Conservation (phyloP, 1,284 basidiomycete genomes). For the Cyathus pygmaeus region DNA sequence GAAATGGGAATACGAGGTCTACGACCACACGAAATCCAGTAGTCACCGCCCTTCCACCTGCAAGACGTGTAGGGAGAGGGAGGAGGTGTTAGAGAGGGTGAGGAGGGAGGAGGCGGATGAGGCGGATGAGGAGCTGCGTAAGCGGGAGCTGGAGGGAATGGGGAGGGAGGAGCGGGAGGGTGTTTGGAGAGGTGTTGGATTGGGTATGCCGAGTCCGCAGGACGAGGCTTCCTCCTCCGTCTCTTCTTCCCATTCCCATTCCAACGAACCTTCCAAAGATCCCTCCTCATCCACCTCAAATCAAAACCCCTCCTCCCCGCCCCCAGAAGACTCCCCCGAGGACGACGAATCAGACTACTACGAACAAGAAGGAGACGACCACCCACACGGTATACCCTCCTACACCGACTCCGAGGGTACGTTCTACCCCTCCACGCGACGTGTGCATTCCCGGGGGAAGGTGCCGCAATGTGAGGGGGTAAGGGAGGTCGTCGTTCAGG, state of each 20-base stretch:
- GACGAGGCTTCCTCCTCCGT: too few relatives aligned
- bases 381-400: slow-evolving; percentile 8
- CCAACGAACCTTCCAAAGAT: too few relatives aligned
- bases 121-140: slow-evolving; percentile 7
- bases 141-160: slow-evolving; percentile 8
- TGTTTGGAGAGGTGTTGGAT: slow-evolving; percentile 35
- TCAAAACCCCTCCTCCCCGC: too few relatives aligned
- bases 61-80: slow-evolving; percentile 19
- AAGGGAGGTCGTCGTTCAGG: slow-evolving; percentile 66
- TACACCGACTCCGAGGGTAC: neutral
- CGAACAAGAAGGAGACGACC: too few relatives aligned
- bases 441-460: slow-evolving; percentile 12
- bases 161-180: slow-evolving; percentile 6
- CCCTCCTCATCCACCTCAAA: too few relatives aligned
- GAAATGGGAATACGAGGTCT: slow-evolving; percentile 33
- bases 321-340: too few relatives aligned
- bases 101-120: slow-evolving; percentile 12
- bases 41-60: slow-evolving; percentile 17
- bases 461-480: slow-evolving; percentile 35
- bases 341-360: too few relatives aligned
- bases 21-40: slow-evolving; percentile 15
- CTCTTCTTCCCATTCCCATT: too few relatives aligned
- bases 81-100: slow-evolving; percentile 5
- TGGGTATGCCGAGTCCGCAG: slow-evolving; percentile 8
- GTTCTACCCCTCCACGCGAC: slow-evolving; percentile 4